Base-by-base conservation (phyloP, 129 eudicot genomes). In the Centaurea solstitialis region DNA sequence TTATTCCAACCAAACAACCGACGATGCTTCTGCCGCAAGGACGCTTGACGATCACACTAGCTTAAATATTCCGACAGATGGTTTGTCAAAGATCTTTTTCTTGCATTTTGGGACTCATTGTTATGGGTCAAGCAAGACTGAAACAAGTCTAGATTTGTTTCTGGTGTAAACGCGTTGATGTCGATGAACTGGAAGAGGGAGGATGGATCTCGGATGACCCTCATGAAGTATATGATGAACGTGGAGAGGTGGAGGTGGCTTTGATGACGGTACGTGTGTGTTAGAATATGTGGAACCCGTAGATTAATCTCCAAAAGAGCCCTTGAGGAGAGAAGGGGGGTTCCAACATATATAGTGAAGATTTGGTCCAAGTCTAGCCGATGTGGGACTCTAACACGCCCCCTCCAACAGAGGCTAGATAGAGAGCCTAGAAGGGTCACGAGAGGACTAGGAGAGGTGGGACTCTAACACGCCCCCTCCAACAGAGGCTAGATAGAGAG, bases 211-310 rank as follows among this genome's bases (percentile, higher is more conserved):
- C 87, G 0, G 92, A 90, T 77, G 97, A 90, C 18, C 65, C 62
- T 65, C 59, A 79, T 71, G 87, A 79, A 64, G 75, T 74, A 59
- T 80, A 70, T 67, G 85, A 83, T 80, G 80, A 74, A 7, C 79
- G 69, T n/a, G n/a, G n/a, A n/a, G n/a, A n/a, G n/a, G n/a, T 70
- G 88, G 76, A 76, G 85, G 70, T 82, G 83, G 79, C 70, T 43
- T 84, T 4, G 88, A 71, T 81, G 96, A 87, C 87, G 98, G 98
- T 91, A 74, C 74, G 65, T 74, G n/a, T n/a, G n/a, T n/a, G n/a
- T n/a, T n/a, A n/a, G n/a, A n/a, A n/a, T n/a, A n/a, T n/a, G n/a
- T n/a, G n/a, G n/a, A n/a, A n/a, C n/a, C n/a, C n/a, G n/a, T n/a
- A n/a, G n/a, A n/a, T n/a, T n/a, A n/a, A n/a, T n/a, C n/a, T n/a